These are phyloP conservation scores for Aspergillus sclerotioniger DNA, from an alignment of 495 filamentous ascomycete species.

Conservation along the genomic window DNA sequence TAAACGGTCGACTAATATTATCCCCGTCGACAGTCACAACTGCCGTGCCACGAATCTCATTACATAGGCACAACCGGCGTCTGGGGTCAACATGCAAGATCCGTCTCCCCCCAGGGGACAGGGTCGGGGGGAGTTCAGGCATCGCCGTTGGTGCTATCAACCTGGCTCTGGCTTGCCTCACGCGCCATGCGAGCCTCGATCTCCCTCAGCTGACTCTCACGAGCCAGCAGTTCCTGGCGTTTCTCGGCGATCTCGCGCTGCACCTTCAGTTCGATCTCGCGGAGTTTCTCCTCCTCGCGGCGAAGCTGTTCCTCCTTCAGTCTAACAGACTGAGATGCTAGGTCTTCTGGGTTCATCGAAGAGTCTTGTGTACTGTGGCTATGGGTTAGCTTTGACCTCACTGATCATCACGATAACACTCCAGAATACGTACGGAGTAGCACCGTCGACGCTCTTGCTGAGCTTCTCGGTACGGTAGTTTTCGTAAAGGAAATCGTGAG, in stretches of 20 bases:
- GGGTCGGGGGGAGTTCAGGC: slow-evolving; percentile 30
- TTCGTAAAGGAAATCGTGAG: slow-evolving; percentile 98
- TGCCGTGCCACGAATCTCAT: slow-evolving; percentile 43
- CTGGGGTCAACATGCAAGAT: slow-evolving; percentile 34
- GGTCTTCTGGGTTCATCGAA: slow-evolving; percentile 95
- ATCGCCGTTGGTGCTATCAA: slow-evolving; percentile 48
- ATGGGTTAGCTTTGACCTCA: slow-evolving; percentile 29
- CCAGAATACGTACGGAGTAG: slow-evolving; percentile 67
- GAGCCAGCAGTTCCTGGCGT: slow-evolving; percentile 94
- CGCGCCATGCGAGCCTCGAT: slow-evolving; percentile 80
- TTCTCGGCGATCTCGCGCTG: slow-evolving; percentile 99
- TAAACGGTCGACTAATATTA: slow-evolving; percentile 48
- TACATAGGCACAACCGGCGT: slow-evolving; percentile 43
- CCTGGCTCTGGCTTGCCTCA: slow-evolving; percentile 54
- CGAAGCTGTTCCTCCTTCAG: slow-evolving; percentile 99
- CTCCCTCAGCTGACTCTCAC: slow-evolving; percentile 96
- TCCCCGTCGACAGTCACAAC: slow-evolving; percentile 43
- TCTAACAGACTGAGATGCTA: slow-evolving; percentile 93
- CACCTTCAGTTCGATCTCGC: slow-evolving; percentile 98
- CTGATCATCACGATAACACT: neutral
- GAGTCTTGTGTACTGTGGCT: slow-evolving; percentile 56
- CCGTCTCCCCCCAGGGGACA: slow-evolving; percentile 24
- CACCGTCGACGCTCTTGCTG: slow-evolving; percentile 96
- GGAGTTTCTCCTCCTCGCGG: slow-evolving; percentile 98
- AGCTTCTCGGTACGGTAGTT: slow-evolving; percentile 99